These are phyloP conservation scores for Didymella sp. DNA, from an alignment of 2,329 filamentous ascomycete species.

Conservation along the genomic window DNA sequence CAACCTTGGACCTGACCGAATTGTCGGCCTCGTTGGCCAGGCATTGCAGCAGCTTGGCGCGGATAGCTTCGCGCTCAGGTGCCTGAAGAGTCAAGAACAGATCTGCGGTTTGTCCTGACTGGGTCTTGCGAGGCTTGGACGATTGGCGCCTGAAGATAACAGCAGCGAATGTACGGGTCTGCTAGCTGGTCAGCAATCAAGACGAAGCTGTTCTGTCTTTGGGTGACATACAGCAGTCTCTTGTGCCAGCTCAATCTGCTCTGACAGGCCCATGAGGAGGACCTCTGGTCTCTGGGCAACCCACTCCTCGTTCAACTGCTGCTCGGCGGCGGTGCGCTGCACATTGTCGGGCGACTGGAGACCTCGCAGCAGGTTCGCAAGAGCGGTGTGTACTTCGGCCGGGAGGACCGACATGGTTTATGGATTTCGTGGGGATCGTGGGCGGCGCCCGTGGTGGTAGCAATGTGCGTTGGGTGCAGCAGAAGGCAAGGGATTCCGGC, in stretches of 20 bases:
- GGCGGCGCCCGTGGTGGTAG: slow-evolving; percentile 28
- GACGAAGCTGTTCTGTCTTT: neutral
- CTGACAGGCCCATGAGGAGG: slow-evolving; percentile 89
- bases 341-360: slow-evolving; percentile 90
- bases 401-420: slow-evolving; percentile 81
- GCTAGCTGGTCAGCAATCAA: slow-evolving; percentile 18
- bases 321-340: slow-evolving; percentile 84
- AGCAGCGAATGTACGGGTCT: slow-evolving; percentile 90
- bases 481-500: slow-evolving; percentile 15
- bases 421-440: slow-evolving; percentile 22
- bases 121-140: slow-evolving; percentile 81
- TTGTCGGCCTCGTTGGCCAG: slow-evolving; percentile 75
- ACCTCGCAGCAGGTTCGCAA: slow-evolving; percentile 84
- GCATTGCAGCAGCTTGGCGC: slow-evolving; percentile 81
- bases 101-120: slow-evolving; percentile 73
- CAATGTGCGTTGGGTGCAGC: slow-evolving; percentile 6
- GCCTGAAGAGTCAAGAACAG: slow-evolving; percentile 81
- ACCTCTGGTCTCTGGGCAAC: slow-evolving; percentile 80
- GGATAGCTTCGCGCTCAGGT: slow-evolving; percentile 78
- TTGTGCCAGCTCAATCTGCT: slow-evolving; percentile 83
- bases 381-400: slow-evolving; percentile 81
- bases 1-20: slow-evolving; percentile 89
- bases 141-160: slow-evolving; percentile 95
- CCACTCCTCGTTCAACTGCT: slow-evolving; percentile 91
- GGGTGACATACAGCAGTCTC: slow-evolving; percentile 69